Evolutionary conservation across 805 yeast species (phyloP).

Genomic region (Lipomyces sp.): DNA sequence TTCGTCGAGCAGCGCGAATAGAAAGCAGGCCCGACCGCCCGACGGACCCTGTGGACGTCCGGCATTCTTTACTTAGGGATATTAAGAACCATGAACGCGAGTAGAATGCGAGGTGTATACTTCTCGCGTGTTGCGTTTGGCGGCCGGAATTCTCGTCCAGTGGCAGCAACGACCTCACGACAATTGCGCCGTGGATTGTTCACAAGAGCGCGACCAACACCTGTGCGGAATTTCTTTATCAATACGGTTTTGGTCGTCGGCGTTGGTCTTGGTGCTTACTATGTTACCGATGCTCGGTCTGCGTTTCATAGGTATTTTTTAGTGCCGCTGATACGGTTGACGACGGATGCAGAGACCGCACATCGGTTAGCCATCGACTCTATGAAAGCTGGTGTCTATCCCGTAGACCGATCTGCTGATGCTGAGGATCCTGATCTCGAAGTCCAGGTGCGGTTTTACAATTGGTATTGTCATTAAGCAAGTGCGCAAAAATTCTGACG

Average conservation of each 20-base stretch:
- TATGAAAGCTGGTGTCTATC: slow-evolving; percentile 71
- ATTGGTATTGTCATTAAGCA: slow-evolving; percentile 26
- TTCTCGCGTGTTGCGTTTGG: not conserved
- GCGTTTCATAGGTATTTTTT: slow-evolving; percentile 78
- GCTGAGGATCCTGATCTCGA: slow-evolving; percentile 57
- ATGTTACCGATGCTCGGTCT: slow-evolving; percentile 76
- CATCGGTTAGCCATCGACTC: slow-evolving; percentile 74
- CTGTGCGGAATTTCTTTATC: slow-evolving; percentile 33
- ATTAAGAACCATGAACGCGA: not conserved
- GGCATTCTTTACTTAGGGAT: not conserved
- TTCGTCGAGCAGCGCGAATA: too few species aligned
- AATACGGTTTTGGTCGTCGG: slow-evolving; percentile 30
- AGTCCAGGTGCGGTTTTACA: slow-evolving; percentile 46
- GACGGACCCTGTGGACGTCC: too few species aligned
- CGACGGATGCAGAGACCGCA: slow-evolving; percentile 84
- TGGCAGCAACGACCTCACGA: not conserved
- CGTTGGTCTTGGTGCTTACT: slow-evolving; percentile 52
- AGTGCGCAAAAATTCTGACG: not conserved
- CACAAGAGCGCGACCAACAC: slow-evolving; percentile 20
- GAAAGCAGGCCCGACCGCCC: not conserved
- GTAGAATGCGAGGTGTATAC: not conserved
- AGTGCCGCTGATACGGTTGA: slow-evolving; percentile 73
- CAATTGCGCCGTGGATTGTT: not conserved
- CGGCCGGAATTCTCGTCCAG: not conserved
- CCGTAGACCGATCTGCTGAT: slow-evolving; percentile 53